These are phyloP conservation scores for Linnemannia exigua DNA, from an alignment of 192 early-diverging fungal genomes.

Conservation along the genomic window DNA sequence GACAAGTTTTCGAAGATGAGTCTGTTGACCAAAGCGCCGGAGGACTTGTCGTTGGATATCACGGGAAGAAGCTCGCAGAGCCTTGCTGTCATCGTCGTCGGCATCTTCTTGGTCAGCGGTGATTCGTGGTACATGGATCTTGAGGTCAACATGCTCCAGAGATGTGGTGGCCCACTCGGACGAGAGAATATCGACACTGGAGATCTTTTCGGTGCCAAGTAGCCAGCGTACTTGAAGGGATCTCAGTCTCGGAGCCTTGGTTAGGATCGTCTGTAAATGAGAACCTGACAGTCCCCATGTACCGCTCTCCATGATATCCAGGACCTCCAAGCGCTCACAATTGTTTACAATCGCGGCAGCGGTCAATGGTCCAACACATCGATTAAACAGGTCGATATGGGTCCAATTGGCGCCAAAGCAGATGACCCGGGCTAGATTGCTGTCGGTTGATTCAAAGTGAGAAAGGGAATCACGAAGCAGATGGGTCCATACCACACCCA, in stretches of 20 bases:
- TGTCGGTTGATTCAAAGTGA: no score
- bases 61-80: background rate
- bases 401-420: no score
- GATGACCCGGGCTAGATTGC: no score
- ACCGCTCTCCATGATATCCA: background rate
- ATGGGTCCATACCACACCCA: no score
- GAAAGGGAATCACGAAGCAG: no score
- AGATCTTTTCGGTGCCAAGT: background rate
- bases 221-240: slow-evolving; percentile 11
- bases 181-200: background rate
- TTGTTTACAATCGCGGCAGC: background rate
- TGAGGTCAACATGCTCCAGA: slow-evolving; percentile 12
- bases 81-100: background rate
- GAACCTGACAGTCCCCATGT: background rate
- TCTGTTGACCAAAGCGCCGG: slow-evolving; percentile 12
- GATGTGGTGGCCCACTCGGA: slow-evolving; percentile 14
- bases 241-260: background rate
- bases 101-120: no score
- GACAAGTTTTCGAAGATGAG: background rate
- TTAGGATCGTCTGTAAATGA: slow-evolving; percentile 1
- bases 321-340: background rate
- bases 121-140: slow-evolving; percentile 7
- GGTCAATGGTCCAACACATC: slow-evolving; percentile 1
- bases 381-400: no score
- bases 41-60: slow-evolving; percentile 13